A percentile compares a stretch with the other conserved stretches of the same genome.
phyloP scores from a whole-genome alignment of 129 eudicot genomes.

The Artemisia annua region DNA sequence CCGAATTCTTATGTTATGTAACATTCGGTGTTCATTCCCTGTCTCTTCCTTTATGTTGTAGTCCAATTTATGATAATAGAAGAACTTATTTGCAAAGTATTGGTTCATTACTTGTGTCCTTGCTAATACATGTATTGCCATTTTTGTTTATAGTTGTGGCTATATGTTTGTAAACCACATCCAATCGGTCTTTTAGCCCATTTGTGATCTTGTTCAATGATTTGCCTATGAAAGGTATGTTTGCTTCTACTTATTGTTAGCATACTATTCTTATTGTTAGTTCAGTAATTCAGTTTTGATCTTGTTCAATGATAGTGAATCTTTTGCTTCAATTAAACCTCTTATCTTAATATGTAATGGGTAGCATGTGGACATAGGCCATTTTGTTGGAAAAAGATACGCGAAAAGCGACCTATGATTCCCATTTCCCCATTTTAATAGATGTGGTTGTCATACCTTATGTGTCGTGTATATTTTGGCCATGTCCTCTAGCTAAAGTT shows the following conservation, averaged over 20 bases:
- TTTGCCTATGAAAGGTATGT: constrained; percentile 33
- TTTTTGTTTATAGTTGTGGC: background rate
- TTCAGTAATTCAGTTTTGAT: constrained; percentile 1
- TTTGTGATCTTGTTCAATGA: constrained; percentile 28
- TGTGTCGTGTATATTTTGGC: constrained; percentile 32
- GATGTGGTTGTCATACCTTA: constrained; percentile 20
- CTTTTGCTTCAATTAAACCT: constrained; percentile 19
- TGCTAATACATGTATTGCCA: background rate
- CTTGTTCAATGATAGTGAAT: constrained; percentile 30
- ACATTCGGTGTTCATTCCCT: constrained; percentile 26
- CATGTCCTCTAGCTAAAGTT: constrained; percentile 30
- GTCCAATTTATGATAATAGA: constrained; percentile 29
- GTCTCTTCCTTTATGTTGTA: constrained; percentile 36
- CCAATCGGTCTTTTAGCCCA: background rate
- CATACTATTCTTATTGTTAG: background rate
- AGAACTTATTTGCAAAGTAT: constrained; percentile 18
- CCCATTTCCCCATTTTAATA: constrained; percentile 24
- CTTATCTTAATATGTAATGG: constrained; percentile 26
- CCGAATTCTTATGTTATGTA: constrained; percentile 28
- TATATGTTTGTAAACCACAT: constrained; percentile 10
- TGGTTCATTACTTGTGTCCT: constrained; percentile 1
- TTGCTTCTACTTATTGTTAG: constrained; percentile 9
- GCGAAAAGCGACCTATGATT: constrained; percentile 31
- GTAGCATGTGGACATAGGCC: constrained; percentile 26
- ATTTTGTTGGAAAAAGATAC: constrained; percentile 25